Evolutionary conservation across 2,329 filamentous ascomycete genomes (phyloP).

Genomic region (Dactylellina leptospora): DNA sequence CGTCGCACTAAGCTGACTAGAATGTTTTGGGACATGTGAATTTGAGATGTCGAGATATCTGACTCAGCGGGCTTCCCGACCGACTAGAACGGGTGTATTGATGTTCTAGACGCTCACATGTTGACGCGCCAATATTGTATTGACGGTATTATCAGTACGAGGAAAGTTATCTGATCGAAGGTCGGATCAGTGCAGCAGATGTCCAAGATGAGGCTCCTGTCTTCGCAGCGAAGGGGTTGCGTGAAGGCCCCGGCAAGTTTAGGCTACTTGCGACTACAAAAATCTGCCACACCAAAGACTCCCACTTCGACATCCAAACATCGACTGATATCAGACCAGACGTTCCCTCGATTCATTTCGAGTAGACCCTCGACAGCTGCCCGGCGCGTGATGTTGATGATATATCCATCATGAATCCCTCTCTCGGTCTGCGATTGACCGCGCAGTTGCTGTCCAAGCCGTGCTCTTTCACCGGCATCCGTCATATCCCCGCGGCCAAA

Average conservation of each 20-base stretch:
- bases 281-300: conserved; percentile 12
- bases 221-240: too few relatives aligned
- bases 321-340: not conserved
- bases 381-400: conserved; percentile 30
- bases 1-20: too few relatives aligned
- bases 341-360: not conserved
- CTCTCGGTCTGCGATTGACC: conserved; percentile 45
- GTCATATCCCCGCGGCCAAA: too few relatives aligned
- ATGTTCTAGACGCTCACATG: not conserved
- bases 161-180: too few relatives aligned
- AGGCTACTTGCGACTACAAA: conserved; percentile 8
- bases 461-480: not conserved
- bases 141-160: too few relatives aligned
- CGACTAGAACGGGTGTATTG: not conserved
- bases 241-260: conserved; percentile 12
- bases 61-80: not conserved
- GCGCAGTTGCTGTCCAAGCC: conserved; percentile 37
- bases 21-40: too few relatives aligned
- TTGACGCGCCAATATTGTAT: too few relatives aligned
- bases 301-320: not conserved
- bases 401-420: conserved; percentile 47
- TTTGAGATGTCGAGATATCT: too few relatives aligned
- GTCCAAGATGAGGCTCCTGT: too few relatives aligned
- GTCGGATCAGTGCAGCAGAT: too few relatives aligned
- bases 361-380: not conserved